Evolutionary conservation across 2,329 filamentous ascomycete genomes (phyloP), one percentile per base, ranked within the genome.

Genomic region (Xenosphaeropsis pyriputrescens): DNA sequence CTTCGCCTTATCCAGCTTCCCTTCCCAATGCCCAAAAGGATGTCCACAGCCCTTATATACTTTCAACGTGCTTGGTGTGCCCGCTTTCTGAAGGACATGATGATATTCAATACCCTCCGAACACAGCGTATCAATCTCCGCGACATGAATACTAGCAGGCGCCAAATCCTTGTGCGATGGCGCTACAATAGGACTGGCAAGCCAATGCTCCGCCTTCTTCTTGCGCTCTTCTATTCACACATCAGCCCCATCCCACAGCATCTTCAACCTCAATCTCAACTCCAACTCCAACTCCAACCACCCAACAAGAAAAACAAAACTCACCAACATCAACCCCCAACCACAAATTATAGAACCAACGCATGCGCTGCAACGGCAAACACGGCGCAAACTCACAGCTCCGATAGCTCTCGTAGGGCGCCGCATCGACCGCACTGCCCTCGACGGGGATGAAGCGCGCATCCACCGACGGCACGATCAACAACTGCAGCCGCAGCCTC

Each of bases 281-380:
- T 26, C 22, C 8, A 3, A 26, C 22, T 26, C 22, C 22, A 26
- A 11, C 8, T 11, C 22, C 22, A 26, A 26, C 5, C 18, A 26
- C 6, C 14, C 18, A 26, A 32, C 6, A 36, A 22, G 14, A 29
- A 13, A 14, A 22, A 13, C 11, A 26, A n/a, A 18, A 32, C 45
- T 7, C 39, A 34, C 45, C 47, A n/a, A 45, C 41, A 16, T 53
- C 56, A 5, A 40, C 55, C 1, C 57, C 57, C 7, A 59, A 44
- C 57, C 57, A 59, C 18, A 57, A 46, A 18, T 55, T 56, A 37
- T 58, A 58, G 41, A 59, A 58, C 57, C 57, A 59, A 19, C 51
- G 36, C 18, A 60, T 42, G 2, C 57, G 47, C 30, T 52, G 35
- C 19, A 58, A 47, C 6, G 57, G 57, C 32, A 59, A 45, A 40